These are phyloP conservation scores for Botrytis paeoniae DNA, from an alignment of 2,329 filamentous ascomycete species.

Conservation along the genomic window DNA sequence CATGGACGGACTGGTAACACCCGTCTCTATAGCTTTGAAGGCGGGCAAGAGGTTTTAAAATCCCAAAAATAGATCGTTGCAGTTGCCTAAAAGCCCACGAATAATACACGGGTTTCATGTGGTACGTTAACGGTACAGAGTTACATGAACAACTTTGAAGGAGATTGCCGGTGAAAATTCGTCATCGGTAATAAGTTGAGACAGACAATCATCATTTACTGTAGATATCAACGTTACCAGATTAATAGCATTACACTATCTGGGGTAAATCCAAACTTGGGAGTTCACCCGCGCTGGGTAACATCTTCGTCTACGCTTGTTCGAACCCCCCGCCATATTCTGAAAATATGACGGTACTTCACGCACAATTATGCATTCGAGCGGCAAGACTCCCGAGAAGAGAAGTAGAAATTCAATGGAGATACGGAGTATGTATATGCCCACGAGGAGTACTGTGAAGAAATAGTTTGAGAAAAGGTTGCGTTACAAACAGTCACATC, in stretches of 20 bases:
- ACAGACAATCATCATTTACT: background rate
- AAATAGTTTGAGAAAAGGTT: background rate
- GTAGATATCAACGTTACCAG: background rate
- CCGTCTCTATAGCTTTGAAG: background rate
- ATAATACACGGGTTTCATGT: background rate
- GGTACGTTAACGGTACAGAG: constrained; percentile 9
- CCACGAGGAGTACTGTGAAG: background rate
- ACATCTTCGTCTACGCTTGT: background rate
- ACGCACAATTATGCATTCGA: background rate
- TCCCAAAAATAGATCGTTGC: background rate
- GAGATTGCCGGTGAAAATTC: background rate
- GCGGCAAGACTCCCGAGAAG: background rate
- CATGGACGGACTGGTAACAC: background rate
- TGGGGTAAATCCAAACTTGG: background rate
- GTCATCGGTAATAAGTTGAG: background rate
- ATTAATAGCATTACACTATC: background rate
- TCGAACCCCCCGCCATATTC: background rate
- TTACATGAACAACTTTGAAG: background rate
- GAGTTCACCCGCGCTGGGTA: background rate
- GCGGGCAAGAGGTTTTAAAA: too few relatives aligned
- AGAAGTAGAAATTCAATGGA: background rate
- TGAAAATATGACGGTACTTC: background rate
- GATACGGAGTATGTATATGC: constrained; percentile 7
- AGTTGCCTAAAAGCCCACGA: constrained; percentile 3
- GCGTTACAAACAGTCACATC: background rate